These are phyloP conservation scores for Curvularia lunata DNA, from an alignment of 2,329 filamentous ascomycete species.

Conservation along the genomic window DNA sequence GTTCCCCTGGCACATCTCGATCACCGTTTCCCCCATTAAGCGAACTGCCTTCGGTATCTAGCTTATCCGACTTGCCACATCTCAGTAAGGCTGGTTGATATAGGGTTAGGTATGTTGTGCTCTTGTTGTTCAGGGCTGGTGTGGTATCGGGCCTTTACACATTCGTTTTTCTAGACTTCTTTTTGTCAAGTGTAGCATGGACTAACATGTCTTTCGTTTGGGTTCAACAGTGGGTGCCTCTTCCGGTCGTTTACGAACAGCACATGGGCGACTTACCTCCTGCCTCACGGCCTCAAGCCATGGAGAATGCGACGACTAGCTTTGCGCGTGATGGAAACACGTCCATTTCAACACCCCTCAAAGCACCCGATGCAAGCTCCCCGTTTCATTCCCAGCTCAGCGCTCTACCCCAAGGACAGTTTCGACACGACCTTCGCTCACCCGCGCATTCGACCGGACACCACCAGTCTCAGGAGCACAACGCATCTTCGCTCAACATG, in stretches of 20 bases:
- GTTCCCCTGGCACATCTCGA: slow-evolving; percentile 43
- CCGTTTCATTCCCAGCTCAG: slow-evolving; percentile 50
- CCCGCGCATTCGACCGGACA: slow-evolving; percentile 31
- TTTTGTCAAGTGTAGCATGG: slow-evolving; percentile 39
- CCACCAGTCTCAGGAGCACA: slow-evolving; percentile 37
- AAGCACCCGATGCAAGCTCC: slow-evolving; percentile 32
- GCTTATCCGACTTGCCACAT: slow-evolving; percentile 44
- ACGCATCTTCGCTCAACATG: slow-evolving; percentile 45
- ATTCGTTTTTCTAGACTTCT: slow-evolving; percentile 27
- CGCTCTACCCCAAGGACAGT: slow-evolving; percentile 38
- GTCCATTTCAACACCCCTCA: slow-evolving; percentile 25
- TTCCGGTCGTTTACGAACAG: slow-evolving; percentile 49
- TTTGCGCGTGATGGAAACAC: slow-evolving; percentile 37
- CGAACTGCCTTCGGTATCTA: slow-evolving; percentile 38
- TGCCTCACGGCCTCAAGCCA: slow-evolving; percentile 37
- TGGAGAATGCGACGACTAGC: slow-evolving; percentile 39
- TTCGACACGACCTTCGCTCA: slow-evolving; percentile 39
- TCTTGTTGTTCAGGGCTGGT: slow-evolving; percentile 15
- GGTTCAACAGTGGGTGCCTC: slow-evolving; percentile 53
- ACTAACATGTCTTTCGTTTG: slow-evolving; percentile 53
- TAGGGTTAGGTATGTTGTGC: slow-evolving; percentile 46
- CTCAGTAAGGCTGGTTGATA: slow-evolving; percentile 33
- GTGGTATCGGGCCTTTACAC: slow-evolving; percentile 23
- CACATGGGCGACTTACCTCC: slow-evolving; percentile 51
- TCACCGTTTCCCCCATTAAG: slow-evolving; percentile 26